Evolutionary conservation across 2,329 filamentous ascomycete species (phyloP).

Genomic region (Colletotrichum sansevieriae): DNA sequence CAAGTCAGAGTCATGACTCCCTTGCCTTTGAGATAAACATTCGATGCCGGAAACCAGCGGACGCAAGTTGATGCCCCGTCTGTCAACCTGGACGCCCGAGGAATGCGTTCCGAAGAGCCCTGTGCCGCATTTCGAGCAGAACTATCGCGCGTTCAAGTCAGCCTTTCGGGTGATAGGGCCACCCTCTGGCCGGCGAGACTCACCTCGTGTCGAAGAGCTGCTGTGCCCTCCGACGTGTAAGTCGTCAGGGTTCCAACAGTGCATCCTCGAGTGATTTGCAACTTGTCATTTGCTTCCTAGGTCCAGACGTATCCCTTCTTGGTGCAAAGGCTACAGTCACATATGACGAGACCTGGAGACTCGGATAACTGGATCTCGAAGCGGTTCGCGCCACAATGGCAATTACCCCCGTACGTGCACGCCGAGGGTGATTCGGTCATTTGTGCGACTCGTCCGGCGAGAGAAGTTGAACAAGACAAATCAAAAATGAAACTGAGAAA

Average conservation of each 20-base stretch:
- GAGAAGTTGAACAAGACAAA: background rate
- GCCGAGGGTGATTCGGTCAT: conserved; percentile 10
- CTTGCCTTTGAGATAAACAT: conserved; percentile 19
- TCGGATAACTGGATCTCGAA: conserved; percentile 43
- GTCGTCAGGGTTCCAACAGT: conserved; percentile 16
- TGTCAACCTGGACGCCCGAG: conserved; percentile 43
- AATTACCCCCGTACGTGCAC: conserved; percentile 45
- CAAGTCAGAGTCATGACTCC: background rate
- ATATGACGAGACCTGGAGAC: conserved; percentile 36
- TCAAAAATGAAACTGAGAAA: background rate
- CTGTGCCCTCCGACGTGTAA: conserved; percentile 21
- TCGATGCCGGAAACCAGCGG: background rate
- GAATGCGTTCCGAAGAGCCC: conserved; percentile 45
- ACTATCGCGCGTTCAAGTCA: conserved; percentile 40
- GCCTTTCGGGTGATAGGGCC: background rate
- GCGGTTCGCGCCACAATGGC: conserved; percentile 49
- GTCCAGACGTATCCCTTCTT: conserved; percentile 50
- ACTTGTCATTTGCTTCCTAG: conserved; percentile 9
- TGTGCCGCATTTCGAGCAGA: conserved; percentile 48
- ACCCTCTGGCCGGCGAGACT: background rate
- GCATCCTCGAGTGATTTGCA: conserved; percentile 41
- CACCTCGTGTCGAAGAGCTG: conserved; percentile 41
- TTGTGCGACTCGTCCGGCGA: too few relatives aligned
- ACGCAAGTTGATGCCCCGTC: conserved; percentile 45
- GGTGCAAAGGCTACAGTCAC: conserved; percentile 46